Conservation (phyloP, 495 filamentous ascomycete genomes). For the Penicillium subrubescens region DNA sequence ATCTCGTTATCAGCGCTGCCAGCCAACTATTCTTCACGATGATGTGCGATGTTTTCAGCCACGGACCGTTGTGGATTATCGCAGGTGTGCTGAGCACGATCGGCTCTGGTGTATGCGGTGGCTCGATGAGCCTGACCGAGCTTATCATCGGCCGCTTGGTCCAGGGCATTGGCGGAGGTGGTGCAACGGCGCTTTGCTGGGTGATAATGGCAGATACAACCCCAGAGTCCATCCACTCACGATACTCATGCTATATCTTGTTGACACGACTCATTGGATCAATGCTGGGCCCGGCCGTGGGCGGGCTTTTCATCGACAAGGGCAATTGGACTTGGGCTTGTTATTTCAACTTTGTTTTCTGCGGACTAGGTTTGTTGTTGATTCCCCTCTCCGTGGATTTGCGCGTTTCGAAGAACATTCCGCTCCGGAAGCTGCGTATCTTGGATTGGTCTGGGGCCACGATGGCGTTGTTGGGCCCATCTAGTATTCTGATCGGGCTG, state of each 20-base stretch:
- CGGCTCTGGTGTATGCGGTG: constrained; percentile 60
- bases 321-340: constrained; percentile 45
- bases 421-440: constrained; percentile 29
- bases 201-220: constrained; percentile 68
- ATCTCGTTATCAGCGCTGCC: constrained; percentile 40
- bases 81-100: constrained; percentile 55
- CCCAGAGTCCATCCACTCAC: constrained; percentile 42
- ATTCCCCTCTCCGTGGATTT: constrained; percentile 42
- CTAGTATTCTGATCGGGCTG: constrained; percentile 37
- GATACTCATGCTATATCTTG: constrained; percentile 42
- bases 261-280: constrained; percentile 39
- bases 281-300: constrained; percentile 40
- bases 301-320: constrained; percentile 41
- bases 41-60: constrained; percentile 44
- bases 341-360: constrained; percentile 47
- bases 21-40: constrained; percentile 44
- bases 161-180: constrained; percentile 75
- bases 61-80: constrained; percentile 49
- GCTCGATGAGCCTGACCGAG: constrained; percentile 60
- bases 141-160: constrained; percentile 66
- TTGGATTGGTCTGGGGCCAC: constrained; percentile 43
- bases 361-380: constrained; percentile 35
- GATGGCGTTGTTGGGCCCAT: constrained; percentile 34
- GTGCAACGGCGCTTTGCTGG: constrained; percentile 63
- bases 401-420: constrained; percentile 26